Percentiles rank a stretch among this genome's conserved stretches.
These are phyloP conservation scores for Syzygium oleosum DNA, from an alignment of 345 rosid genomes.

Conservation along the genomic window DNA sequence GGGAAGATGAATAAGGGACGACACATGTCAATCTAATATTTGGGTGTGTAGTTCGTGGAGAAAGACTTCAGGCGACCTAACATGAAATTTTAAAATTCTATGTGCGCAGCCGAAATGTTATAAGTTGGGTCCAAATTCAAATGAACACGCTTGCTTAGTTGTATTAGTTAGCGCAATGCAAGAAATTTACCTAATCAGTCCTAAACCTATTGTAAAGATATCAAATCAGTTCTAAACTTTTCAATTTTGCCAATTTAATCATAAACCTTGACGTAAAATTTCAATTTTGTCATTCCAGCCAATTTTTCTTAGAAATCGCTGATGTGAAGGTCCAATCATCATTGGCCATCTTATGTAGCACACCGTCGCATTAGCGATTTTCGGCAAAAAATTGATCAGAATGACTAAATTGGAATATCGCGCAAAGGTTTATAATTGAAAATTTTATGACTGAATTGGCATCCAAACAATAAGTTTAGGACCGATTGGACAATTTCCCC, in stretches of 20 bases:
- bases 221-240: background rate
- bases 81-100: background rate
- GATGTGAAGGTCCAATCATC: background rate
- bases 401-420: background rate
- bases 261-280: too few relatives aligned
- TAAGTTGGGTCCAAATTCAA: background rate
- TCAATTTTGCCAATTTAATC: background rate
- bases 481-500: background rate
- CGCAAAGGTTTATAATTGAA: background rate
- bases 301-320: too few relatives aligned
- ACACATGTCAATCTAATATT: background rate
- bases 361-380: accelerated
- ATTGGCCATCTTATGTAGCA: accelerated
- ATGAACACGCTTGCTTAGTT: background rate
- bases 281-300: too few relatives aligned
- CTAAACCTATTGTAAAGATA: too few relatives aligned
- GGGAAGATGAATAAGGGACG: background rate
- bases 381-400: background rate
- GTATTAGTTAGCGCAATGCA: background rate
- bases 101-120: background rate
- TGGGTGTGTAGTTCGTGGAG: background rate
- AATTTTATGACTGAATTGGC: background rate
- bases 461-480: background rate
- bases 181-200: background rate
- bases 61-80: background rate